Evolutionary conservation across 2,329 filamentous ascomycete species (phyloP).

Genomic region (Chaetomiaceae sp.): DNA sequence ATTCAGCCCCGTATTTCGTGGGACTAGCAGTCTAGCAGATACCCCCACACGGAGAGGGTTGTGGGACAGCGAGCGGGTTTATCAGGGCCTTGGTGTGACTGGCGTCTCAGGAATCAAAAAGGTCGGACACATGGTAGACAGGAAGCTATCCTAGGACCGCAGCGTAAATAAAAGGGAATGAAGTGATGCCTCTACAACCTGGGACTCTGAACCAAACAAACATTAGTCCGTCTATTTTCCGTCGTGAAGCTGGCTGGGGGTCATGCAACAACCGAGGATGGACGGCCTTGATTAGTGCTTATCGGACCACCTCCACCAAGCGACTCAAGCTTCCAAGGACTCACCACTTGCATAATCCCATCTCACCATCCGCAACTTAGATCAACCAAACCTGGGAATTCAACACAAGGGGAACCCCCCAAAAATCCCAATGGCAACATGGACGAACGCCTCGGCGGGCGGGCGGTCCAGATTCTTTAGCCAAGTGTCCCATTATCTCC

Average conservation of each 20-base stretch:
- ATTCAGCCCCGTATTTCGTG: neutral
- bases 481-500: constrained; percentile 41
- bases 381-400: neutral
- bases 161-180: constrained; percentile 10
- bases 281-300: too few species aligned
- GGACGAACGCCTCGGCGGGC: constrained; percentile 10
- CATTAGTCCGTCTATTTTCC: too few species aligned
- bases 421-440: constrained; percentile 15
- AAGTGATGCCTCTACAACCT: constrained; percentile 1
- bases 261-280: constrained; percentile 13
- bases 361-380: neutral
- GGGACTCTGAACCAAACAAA: too few species aligned
- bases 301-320: constrained; percentile 4
- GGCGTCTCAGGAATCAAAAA: constrained; percentile 13
- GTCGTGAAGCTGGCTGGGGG: too few species aligned
- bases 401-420: neutral
- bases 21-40: neutral
- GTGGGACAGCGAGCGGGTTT: neutral
- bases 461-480: constrained; percentile 27
- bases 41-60: neutral
- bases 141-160: constrained; percentile 3
- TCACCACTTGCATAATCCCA: constrained; percentile 3
- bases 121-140: constrained; percentile 7
- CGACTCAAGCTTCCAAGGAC: neutral
- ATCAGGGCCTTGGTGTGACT: constrained; percentile 7